Conservation (phyloP, 495 filamentous ascomycete genomes). For the Penicillium cosmopolitanum region DNA sequence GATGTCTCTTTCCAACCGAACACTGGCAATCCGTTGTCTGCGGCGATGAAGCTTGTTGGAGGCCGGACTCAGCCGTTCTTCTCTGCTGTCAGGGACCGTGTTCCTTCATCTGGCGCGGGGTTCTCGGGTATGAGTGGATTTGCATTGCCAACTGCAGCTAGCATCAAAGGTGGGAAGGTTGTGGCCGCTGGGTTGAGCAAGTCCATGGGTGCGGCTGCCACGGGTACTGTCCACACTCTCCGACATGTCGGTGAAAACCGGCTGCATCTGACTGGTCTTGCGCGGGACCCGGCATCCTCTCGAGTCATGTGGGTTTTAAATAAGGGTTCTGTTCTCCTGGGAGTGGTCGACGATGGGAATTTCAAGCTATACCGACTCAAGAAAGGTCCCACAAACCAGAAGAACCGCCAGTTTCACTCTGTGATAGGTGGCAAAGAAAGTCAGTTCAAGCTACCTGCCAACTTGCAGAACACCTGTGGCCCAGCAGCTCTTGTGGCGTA, state of each 20-base stretch:
- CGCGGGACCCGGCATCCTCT: slow-evolving; percentile 42
- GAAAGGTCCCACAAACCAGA: slow-evolving; percentile 43
- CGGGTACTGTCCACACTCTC: slow-evolving; percentile 75
- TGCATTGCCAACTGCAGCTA: slow-evolving; percentile 67
- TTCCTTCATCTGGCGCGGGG: slow-evolving; percentile 52
- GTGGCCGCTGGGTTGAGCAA: slow-evolving; percentile 82
- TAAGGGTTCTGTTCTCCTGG: slow-evolving; percentile 43
- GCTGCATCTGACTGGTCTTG: slow-evolving; percentile 68
- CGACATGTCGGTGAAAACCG: slow-evolving; percentile 85
- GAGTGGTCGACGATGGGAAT: slow-evolving; percentile 40
- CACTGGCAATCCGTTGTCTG: slow-evolving; percentile 64
- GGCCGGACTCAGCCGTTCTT: slow-evolving; percentile 62
- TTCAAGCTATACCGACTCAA: slow-evolving; percentile 71
- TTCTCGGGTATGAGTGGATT: slow-evolving; percentile 50
- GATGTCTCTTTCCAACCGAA: slow-evolving; percentile 54
- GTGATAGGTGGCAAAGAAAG: slow-evolving; percentile 60
- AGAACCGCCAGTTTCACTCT: slow-evolving; percentile 52
- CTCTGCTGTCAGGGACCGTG: slow-evolving; percentile 56
- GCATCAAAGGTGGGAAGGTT: slow-evolving; percentile 71
- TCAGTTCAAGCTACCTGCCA: slow-evolving; percentile 66
- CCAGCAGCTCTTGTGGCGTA: slow-evolving; percentile 38
- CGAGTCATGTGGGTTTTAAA: slow-evolving; percentile 47
- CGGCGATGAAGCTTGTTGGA: slow-evolving; percentile 60
- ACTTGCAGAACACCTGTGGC: slow-evolving; percentile 39
- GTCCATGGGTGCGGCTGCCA: slow-evolving; percentile 80